Conservation (phyloP, 2,329 filamentous ascomycete genomes). For the Hysterium pulicare region DNA sequence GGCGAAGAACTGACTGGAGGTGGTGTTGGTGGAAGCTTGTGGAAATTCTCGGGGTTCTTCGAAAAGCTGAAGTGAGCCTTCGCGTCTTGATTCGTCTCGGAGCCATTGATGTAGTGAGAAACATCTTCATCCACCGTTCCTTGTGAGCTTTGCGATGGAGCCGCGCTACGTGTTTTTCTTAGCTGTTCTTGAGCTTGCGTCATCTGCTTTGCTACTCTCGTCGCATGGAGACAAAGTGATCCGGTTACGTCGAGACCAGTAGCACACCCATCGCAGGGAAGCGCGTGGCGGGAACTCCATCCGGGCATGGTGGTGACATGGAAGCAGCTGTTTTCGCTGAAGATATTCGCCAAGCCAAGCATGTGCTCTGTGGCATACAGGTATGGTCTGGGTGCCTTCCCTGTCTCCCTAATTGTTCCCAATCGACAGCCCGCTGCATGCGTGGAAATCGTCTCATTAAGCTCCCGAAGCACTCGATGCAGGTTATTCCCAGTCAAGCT, state of each 20-base stretch:
- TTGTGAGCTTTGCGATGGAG: not conserved
- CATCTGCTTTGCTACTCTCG: constrained; percentile 2
- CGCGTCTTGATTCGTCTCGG: not conserved
- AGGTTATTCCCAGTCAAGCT: constrained; percentile 3
- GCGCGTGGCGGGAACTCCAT: not conserved
- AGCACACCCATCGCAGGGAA: constrained; percentile 6
- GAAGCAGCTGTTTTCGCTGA: constrained; percentile 5
- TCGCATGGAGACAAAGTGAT: constrained; percentile 1
- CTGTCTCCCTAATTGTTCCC: not conserved
- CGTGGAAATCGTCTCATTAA: constrained; percentile 1
- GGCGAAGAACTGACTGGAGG: not conserved
- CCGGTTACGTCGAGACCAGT: constrained; percentile 2
- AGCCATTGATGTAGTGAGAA: not conserved
- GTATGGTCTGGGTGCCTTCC: not conserved
- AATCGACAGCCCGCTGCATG: not conserved
- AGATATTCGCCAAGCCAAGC: not conserved
- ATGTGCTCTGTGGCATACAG: constrained; percentile 2
- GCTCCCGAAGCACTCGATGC: not conserved
- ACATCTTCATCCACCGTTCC: not conserved
- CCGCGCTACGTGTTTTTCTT: not conserved
- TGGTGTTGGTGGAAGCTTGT: not conserved
- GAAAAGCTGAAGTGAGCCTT: not conserved
- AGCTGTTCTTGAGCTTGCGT: not conserved
- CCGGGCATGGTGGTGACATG: constrained; percentile 1
- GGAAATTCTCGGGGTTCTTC: not conserved